Percentiles rank a stretch among this genome's conserved stretches.
These are phyloP conservation scores for Scolecobasidium constrictum DNA, from an alignment of 2,329 filamentous ascomycete genomes.

Conservation along the genomic window DNA sequence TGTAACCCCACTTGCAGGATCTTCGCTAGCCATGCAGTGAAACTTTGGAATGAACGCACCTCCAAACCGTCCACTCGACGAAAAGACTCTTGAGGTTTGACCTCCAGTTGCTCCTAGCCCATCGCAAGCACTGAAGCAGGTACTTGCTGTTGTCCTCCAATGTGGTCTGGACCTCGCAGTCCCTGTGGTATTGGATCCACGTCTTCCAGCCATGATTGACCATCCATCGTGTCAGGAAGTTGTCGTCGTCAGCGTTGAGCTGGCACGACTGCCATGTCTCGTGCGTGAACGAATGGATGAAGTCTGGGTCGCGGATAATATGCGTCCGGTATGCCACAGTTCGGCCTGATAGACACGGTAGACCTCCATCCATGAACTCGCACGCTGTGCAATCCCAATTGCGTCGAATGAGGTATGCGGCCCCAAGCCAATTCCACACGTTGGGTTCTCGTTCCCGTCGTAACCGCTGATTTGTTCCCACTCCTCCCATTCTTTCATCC, in stretches of 20 bases:
- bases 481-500: slow-evolving; percentile 70
- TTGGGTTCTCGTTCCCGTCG: slow-evolving; percentile 54
- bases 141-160: slow-evolving; percentile 84
- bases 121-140: slow-evolving; percentile 83
- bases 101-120: slow-evolving; percentile 96
- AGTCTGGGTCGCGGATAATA: slow-evolving; percentile 76
- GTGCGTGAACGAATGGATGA: slow-evolving; percentile 80
- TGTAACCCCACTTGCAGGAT: not conserved
- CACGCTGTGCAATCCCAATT: slow-evolving; percentile 97
- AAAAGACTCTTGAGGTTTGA: slow-evolving; percentile 90
- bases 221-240: slow-evolving; percentile 95
- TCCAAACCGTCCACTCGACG: slow-evolving; percentile 73
- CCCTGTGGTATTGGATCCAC: slow-evolving; percentile 84
- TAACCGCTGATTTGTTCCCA: slow-evolving; percentile 83
- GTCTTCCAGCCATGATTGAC: slow-evolving; percentile 89
- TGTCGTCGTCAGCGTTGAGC: slow-evolving; percentile 93
- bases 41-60: slow-evolving; percentile 60
- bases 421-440: slow-evolving; percentile 81
- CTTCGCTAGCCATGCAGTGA: too few relatives aligned
- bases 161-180: slow-evolving; percentile 87
- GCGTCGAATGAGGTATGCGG: slow-evolving; percentile 81
- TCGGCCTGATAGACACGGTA: slow-evolving; percentile 92
- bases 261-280: slow-evolving; percentile 84
- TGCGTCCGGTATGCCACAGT: slow-evolving; percentile 85
- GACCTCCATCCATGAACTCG: slow-evolving; percentile 85